Evolutionary conservation across 108 stramenopile genomes (phyloP).

Genomic region (Craspedostauros australis): DNA sequence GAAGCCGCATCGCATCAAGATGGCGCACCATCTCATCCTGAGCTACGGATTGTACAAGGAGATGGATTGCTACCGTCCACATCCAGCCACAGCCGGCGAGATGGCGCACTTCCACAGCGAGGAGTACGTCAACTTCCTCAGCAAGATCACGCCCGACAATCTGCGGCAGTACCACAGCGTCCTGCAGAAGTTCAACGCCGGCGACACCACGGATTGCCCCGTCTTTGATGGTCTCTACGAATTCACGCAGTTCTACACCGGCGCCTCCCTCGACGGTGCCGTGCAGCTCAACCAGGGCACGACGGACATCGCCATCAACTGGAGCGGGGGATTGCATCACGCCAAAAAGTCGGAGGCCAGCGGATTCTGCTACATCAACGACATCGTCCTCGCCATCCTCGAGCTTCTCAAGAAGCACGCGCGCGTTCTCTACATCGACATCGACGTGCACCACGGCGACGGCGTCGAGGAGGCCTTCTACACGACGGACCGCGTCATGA

Average conservation of each 20-base stretch:
- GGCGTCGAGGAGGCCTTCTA: slow-evolving; percentile 99
- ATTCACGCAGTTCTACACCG: slow-evolving; percentile 94
- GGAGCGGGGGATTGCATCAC: slow-evolving; percentile 99
- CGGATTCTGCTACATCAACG: slow-evolving; percentile 98
- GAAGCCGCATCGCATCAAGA: slow-evolving; percentile 97
- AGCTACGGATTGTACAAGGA: slow-evolving; percentile 93
- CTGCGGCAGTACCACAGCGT: slow-evolving; percentile 56
- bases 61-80: slow-evolving; percentile 98
- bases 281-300: slow-evolving; percentile 90
- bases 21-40: slow-evolving; percentile 97
- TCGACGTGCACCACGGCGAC: slow-evolving; percentile 99
- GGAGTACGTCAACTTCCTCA: slow-evolving; percentile 94
- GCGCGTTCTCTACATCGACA: slow-evolving; percentile 98
- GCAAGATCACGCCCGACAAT: slow-evolving; percentile 89
- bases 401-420: slow-evolving; percentile 99
- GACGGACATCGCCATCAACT: slow-evolving; percentile 97
- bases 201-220: slow-evolving; percentile 97
- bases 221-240: slow-evolving; percentile 98
- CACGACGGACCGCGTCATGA: slow-evolving; percentile 99
- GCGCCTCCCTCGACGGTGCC: slow-evolving; percentile 94
- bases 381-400: slow-evolving; percentile 98
- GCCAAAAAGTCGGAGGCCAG: slow-evolving; percentile 98
- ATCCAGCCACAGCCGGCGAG: slow-evolving; percentile 85
- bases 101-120: slow-evolving; percentile 94
- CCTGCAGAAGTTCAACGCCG: slow-evolving; percentile 92